Evolutionary conservation across 2,329 filamentous ascomycete species (phyloP).

Genomic region (Emergomyces pasteurianus): DNA sequence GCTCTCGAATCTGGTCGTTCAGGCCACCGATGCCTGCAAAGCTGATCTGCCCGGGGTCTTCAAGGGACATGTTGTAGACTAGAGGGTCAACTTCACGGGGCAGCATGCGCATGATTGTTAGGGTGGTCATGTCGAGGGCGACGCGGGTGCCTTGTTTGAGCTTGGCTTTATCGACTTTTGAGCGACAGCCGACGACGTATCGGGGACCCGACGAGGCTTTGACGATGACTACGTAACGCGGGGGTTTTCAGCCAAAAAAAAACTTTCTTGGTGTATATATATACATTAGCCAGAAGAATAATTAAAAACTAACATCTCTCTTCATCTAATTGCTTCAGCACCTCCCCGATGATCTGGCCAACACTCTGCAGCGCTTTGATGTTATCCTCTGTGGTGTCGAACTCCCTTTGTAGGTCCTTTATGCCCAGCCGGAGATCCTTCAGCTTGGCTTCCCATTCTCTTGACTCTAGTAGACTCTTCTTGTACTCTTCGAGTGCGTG

Average conservation of each 20-base stretch:
- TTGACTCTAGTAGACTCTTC: conserved; percentile 75
- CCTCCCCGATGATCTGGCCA: conserved; percentile 97
- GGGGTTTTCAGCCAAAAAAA: background rate
- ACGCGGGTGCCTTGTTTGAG: conserved; percentile 97
- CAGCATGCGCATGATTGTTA: conserved; percentile 99
- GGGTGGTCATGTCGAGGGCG: conserved; percentile 96
- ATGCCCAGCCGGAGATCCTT: conserved; percentile 90
- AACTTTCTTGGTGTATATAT: background rate
- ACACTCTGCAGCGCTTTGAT: conserved; percentile 99
- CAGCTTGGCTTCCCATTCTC: conserved; percentile 97
- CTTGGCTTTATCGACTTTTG: conserved; percentile 94
- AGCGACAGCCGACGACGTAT: conserved; percentile 96
- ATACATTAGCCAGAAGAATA: background rate
- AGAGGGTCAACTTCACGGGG: conserved; percentile 95
- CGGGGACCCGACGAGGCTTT: conserved; percentile 94
- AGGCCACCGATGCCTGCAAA: conserved; percentile 95
- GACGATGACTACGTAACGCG: conserved; percentile 63
- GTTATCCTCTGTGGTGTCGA: conserved; percentile 95
- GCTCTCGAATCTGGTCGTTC: conserved; percentile 95
- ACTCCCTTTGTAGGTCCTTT: conserved; percentile 88
- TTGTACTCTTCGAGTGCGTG: conserved; percentile 69
- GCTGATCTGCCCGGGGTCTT: conserved; percentile 94
- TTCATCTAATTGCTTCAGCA: conserved; percentile 96
- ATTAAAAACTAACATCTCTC: conserved; percentile 70
- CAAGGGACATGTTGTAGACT: conserved; percentile 99